Percentiles rank a stretch among this genome's conserved stretches.
Conservation (phyloP, 2,329 filamentous ascomycete species). For the Fusarium coicis region DNA sequence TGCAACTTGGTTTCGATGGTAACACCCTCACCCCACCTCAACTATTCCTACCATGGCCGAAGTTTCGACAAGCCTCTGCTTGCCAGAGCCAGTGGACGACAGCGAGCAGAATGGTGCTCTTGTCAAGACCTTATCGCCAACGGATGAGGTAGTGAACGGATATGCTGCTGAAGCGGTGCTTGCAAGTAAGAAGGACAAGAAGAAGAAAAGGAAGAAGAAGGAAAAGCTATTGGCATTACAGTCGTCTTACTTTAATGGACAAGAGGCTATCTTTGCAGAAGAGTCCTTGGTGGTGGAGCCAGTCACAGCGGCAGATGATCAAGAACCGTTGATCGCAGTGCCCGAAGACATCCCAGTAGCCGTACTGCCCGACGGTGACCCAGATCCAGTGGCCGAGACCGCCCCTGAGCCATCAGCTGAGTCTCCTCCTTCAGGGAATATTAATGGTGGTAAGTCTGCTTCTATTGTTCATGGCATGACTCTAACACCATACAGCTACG, state of each 20-base stretch:
- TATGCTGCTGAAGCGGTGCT: no score
- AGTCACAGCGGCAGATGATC: background rate
- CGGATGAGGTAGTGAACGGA: accelerated
- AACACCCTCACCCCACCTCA: accelerated
- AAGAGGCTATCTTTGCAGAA: background rate
- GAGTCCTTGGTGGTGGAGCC: accelerated
- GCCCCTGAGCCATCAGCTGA: accelerated
- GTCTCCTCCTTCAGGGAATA: accelerated
- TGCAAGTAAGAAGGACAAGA: no score
- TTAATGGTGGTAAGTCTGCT: background rate
- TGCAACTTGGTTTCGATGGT: accelerated
- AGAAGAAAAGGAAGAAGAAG: background rate
- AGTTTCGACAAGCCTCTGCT: accelerated
- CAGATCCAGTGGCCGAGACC: background rate
- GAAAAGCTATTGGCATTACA: background rate
- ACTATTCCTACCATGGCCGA: background rate
- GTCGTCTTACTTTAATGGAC: accelerated
- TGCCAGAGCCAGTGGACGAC: accelerated
- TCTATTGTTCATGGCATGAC: accelerated
- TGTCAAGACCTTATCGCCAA: accelerated
- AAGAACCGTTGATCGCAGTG: no score
- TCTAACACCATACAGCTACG: accelerated
- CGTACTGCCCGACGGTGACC: background rate
- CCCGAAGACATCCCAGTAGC: background rate
- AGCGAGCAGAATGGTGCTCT: accelerated